phyloP scores from a whole-genome alignment of 495 filamentous ascomycete species.

The Neurospora sp. region DNA sequence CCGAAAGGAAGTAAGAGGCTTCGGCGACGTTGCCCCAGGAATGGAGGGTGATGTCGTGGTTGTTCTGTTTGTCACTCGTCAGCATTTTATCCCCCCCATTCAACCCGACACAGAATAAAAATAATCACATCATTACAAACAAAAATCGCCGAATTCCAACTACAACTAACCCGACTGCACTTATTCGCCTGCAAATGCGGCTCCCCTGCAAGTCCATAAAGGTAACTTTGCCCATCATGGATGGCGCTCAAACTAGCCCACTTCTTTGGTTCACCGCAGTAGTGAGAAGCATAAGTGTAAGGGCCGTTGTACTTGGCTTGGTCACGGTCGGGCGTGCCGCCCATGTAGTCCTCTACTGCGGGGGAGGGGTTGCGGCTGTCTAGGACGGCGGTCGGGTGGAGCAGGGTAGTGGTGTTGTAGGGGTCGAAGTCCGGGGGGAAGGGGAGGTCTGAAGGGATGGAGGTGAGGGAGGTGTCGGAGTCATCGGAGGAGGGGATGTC shows the following conservation, averaged over 20 bases:
- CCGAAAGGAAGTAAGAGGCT: neutral
- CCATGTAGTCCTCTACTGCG: neutral
- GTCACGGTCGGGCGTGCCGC: neutral
- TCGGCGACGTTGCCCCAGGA: neutral
- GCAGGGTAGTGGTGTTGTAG: neutral
- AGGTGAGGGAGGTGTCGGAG: neutral
- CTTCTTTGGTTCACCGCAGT: neutral
- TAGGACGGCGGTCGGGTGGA: neutral
- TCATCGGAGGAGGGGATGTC: neutral
- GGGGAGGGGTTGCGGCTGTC: neutral
- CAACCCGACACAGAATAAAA: too few species aligned
- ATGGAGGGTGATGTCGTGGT: neutral
- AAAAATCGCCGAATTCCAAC: neutral
- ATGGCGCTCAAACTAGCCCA: neutral
- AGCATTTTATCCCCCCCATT: too few species aligned
- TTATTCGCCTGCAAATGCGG: neutral
- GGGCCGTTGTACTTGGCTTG: neutral
- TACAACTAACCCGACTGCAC: neutral
- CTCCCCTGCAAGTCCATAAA: rapidly evolving
- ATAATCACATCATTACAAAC: neutral
- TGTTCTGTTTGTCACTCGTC: neutral
- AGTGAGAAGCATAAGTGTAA: neutral
- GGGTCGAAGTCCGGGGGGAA: neutral
- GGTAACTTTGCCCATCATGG: neutral
- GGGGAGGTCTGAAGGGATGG: neutral